Conservation (phyloP, 208 protist genomes). For the Vickermania ingenoplastis region DNA sequence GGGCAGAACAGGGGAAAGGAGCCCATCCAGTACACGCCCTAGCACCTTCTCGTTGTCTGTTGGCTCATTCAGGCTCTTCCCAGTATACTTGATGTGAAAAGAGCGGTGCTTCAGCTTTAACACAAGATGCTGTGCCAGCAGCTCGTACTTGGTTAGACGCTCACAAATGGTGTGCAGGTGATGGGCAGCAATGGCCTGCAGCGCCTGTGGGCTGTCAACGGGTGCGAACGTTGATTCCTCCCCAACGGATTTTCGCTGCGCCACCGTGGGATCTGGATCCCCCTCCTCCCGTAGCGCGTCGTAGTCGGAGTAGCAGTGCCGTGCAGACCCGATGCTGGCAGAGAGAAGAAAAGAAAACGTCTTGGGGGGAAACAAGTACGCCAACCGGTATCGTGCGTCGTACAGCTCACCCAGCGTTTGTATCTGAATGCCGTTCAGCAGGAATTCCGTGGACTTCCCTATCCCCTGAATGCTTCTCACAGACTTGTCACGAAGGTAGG, state of each 20-base stretch:
- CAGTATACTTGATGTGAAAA: conserved; percentile 67
- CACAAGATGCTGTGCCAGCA: conserved; percentile 52
- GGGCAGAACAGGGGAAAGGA: conserved; percentile 42
- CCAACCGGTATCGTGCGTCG: conserved; percentile 33
- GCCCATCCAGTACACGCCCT: conserved; percentile 32
- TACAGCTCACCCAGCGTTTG: conserved; percentile 46
- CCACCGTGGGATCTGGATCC: conserved; percentile 3
- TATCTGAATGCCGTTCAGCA: conserved; percentile 39
- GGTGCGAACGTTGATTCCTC: conserved; percentile 58
- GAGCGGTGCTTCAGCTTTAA: conserved; percentile 62
- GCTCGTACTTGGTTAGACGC: conserved; percentile 17
- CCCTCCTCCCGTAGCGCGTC: background rate
- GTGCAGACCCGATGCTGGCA: conserved; percentile 21
- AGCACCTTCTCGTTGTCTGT: conserved; percentile 44
- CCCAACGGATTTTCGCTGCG: conserved; percentile 56
- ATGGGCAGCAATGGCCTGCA: conserved; percentile 32
- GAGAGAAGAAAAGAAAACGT: conserved; percentile 54
- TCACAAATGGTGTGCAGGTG: conserved; percentile 23
- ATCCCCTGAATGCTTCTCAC: conserved; percentile 61
- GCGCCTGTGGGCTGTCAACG: conserved; percentile 22
- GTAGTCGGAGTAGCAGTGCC: conserved; percentile 33
- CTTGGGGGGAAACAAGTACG: conserved; percentile 46
- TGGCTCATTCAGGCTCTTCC: conserved; percentile 24
- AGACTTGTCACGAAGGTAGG: conserved; percentile 22
- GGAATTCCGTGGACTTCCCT: conserved; percentile 32